phyloP scores from a whole-genome alignment of 2,329 filamentous ascomycete species.

The Colletotrichum graminicola region DNA sequence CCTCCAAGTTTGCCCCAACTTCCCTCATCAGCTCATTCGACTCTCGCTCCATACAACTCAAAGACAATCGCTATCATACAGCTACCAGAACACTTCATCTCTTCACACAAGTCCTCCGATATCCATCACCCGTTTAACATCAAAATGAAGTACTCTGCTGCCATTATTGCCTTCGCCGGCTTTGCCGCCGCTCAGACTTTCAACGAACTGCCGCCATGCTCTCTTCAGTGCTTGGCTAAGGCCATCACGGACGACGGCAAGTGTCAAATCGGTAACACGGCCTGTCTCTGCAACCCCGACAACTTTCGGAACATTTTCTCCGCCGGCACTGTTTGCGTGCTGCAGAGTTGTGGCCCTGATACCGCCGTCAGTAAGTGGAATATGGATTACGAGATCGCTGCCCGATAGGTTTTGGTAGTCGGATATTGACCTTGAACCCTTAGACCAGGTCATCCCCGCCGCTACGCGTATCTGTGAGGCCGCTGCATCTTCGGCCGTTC shows the following conservation, averaged over 20 bases:
- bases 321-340: constrained; percentile 28
- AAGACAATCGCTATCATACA: not conserved
- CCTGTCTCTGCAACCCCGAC: constrained; percentile 27
- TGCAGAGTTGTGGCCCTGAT: constrained; percentile 19
- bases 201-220: constrained; percentile 25
- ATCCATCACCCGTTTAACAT: constrained; percentile 9
- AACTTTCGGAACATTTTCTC: constrained; percentile 33
- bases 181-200: constrained; percentile 35
- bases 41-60: constrained; percentile 17
- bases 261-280: constrained; percentile 7
- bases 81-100: not conserved
- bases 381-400: not conserved
- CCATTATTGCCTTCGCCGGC: constrained; percentile 35
- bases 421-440: not conserved
- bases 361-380: constrained; percentile 31
- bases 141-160: constrained; percentile 40
- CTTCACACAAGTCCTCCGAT: not conserved
- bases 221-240: constrained; percentile 24
- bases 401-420: too few species aligned
- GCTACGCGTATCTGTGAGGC: constrained; percentile 18
- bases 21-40: constrained; percentile 16
- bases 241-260: constrained; percentile 18
- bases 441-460: constrained; percentile 39
- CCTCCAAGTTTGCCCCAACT: not conserved
- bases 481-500: not conserved